A percentile compares a stretch with the other conserved stretches of the same genome.
These are phyloP conservation scores for Saturnispora sekii DNA, from an alignment of 805 yeast species.

Conservation along the genomic window DNA sequence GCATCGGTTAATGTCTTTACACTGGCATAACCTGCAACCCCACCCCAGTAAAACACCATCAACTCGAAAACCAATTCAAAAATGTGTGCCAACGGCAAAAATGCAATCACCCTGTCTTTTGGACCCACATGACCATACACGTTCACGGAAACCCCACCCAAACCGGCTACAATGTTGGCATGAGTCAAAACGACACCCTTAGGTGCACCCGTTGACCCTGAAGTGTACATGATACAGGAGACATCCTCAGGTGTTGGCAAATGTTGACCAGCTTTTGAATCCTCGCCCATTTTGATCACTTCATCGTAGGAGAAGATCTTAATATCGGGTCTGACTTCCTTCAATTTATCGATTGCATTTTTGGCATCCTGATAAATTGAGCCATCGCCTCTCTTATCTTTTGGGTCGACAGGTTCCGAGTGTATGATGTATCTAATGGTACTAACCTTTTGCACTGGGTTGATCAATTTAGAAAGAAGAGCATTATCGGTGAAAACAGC, in stretches of 20 bases:
- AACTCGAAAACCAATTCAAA: conserved; percentile 88
- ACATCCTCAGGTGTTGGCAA: conserved; percentile 50
- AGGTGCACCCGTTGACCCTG: conserved; percentile 80
- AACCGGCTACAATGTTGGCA: conserved; percentile 66
- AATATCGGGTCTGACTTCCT: conserved; percentile 67
- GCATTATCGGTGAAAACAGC: conserved; percentile 81
- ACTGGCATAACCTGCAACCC: conserved; percentile 77
- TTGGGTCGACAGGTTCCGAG: conserved; percentile 47
- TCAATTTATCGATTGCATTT: conserved; percentile 48
- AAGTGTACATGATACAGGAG: conserved; percentile 78
- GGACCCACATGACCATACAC: conserved; percentile 45
- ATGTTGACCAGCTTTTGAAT: conserved; percentile 29
- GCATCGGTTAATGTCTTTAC: conserved; percentile 84
- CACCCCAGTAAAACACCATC: conserved; percentile 79
- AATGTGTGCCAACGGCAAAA: conserved; percentile 93
- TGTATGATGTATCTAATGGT: conserved; percentile 63
- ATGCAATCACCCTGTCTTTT: conserved; percentile 70
- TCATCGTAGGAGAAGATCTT: conserved; percentile 58
- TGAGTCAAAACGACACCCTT: conserved; percentile 72
- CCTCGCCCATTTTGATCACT: conserved; percentile 51
- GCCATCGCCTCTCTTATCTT: conserved; percentile 59
- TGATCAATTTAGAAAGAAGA: conserved; percentile 54
- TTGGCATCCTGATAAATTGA: conserved; percentile 47
- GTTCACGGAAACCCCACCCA: conserved; percentile 68
- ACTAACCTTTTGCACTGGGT: conserved; percentile 59